A percentile compares a stretch with the other conserved stretches of the same genome.
phyloP scores from a whole-genome alignment of 1,139 yeast species.

The Debaryomyces coudertii region DNA sequence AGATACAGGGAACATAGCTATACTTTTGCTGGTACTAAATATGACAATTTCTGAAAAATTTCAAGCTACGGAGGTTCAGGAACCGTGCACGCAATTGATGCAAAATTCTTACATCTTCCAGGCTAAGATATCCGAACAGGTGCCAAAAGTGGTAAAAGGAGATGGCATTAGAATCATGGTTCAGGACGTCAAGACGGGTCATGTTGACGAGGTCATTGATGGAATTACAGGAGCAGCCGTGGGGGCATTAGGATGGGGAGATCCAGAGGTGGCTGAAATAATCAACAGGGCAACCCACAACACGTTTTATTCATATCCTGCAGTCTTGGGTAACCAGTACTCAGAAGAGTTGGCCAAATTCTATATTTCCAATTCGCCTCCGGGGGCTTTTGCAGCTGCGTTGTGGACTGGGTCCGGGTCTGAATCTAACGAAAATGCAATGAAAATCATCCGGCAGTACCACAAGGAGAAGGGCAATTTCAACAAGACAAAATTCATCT shows the following conservation, averaged over 20 bases:
- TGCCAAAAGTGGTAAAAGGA: slow-evolving; percentile 50
- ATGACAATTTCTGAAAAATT: slow-evolving; percentile 1
- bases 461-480: slow-evolving; percentile 53
- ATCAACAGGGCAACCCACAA: slow-evolving; percentile 53
- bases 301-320: slow-evolving; percentile 50
- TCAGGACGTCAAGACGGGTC: slow-evolving; percentile 51
- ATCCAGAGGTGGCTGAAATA: slow-evolving; percentile 51
- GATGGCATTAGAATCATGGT: slow-evolving; percentile 52
- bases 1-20: not conserved
- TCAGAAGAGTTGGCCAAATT: slow-evolving; percentile 57
- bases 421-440: slow-evolving; percentile 61
- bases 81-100: slow-evolving; percentile 6
- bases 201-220: slow-evolving; percentile 45
- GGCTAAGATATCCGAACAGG: slow-evolving; percentile 39
- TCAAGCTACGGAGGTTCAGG: not conserved
- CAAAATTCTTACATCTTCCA: slow-evolving; percentile 37
- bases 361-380: slow-evolving; percentile 55
- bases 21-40: not conserved
- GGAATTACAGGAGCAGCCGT: slow-evolving; percentile 71
- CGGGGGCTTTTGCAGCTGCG: slow-evolving; percentile 56
- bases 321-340: slow-evolving; percentile 43
- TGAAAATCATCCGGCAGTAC: slow-evolving; percentile 60
- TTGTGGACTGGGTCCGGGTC: slow-evolving; percentile 64
- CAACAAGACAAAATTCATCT: slow-evolving; percentile 52
- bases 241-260: slow-evolving; percentile 62